Percentiles rank a stretch among this genome's conserved stretches.
Conservation (phyloP, 352 stramenopile genomes). For the Phytopythium vexans region DNA sequence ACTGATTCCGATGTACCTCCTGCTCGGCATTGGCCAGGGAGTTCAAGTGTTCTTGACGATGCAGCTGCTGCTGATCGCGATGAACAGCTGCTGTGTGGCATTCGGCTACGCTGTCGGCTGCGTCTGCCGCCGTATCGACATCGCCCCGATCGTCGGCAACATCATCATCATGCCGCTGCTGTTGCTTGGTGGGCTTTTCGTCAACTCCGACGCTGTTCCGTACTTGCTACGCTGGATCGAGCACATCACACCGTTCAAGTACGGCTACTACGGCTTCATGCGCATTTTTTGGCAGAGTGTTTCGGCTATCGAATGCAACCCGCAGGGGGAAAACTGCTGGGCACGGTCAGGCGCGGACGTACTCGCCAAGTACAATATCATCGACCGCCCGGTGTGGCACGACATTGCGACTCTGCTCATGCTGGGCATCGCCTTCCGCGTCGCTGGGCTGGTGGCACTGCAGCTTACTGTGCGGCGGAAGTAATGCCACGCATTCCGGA, state of each 20-base stretch:
- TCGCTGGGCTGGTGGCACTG: slow-evolving; percentile 28
- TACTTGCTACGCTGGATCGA: slow-evolving; percentile 39
- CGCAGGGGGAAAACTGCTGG: slow-evolving; percentile 18
- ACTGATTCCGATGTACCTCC: slow-evolving; percentile 42
- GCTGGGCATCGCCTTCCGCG: slow-evolving; percentile 37
- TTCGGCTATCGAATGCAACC: slow-evolving; percentile 18
- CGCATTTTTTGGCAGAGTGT: slow-evolving; percentile 33
- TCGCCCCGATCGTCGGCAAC: slow-evolving; percentile 40
- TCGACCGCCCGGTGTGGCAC: slow-evolving; percentile 19
- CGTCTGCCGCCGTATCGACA: slow-evolving; percentile 32
- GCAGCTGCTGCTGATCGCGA: slow-evolving; percentile 18
- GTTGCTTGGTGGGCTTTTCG: slow-evolving; percentile 42
- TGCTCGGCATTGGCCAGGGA: slow-evolving; percentile 40
- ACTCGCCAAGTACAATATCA: slow-evolving; percentile 34
- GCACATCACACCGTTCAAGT: slow-evolving; percentile 43
- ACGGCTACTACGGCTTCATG: slow-evolving; percentile 45
- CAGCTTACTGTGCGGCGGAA: slow-evolving; percentile 17
- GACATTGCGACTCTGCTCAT: slow-evolving; percentile 31
- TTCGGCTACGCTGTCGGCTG: slow-evolving; percentile 44
- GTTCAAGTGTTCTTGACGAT: slow-evolving; percentile 24
- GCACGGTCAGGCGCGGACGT: slow-evolving; percentile 32
- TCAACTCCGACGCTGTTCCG: slow-evolving; percentile 32
- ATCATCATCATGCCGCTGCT: slow-evolving; percentile 44
- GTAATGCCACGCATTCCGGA: slow-evolving; percentile 1
- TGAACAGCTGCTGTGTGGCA: slow-evolving; percentile 33